Evolutionary conservation across 2,329 filamentous ascomycete genomes (phyloP).

Genomic region (Nemania bipapillata): DNA sequence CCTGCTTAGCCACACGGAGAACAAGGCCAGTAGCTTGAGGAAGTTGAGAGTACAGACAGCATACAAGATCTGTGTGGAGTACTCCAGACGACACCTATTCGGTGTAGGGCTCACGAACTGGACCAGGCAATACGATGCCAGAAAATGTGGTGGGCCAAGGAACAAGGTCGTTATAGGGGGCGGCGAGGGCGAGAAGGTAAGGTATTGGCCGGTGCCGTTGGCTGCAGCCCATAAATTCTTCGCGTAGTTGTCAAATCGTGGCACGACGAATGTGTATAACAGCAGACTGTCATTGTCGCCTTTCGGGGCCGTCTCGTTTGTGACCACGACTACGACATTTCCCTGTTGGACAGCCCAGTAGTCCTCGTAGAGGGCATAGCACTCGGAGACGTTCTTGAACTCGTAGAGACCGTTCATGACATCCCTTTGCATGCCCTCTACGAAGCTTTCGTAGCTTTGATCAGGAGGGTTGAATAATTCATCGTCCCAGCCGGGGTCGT

Average conservation of each 20-base stretch:
- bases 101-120: slow-evolving; percentile 21
- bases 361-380: slow-evolving; percentile 39
- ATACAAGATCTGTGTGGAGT: slow-evolving; percentile 43
- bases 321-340: slow-evolving; percentile 39
- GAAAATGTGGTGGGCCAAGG: slow-evolving; percentile 42
- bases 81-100: slow-evolving; percentile 43
- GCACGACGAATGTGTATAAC: slow-evolving; percentile 37
- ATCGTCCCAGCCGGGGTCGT: slow-evolving; percentile 35
- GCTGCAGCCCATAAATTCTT: slow-evolving; percentile 47
- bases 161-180: slow-evolving; percentile 37
- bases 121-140: slow-evolving; percentile 45
- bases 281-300: slow-evolving; percentile 35
- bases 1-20: slow-evolving; percentile 36
- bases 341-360: slow-evolving; percentile 39
- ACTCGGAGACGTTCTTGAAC: slow-evolving; percentile 30
- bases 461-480: slow-evolving; percentile 21
- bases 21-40: slow-evolving; percentile 39
- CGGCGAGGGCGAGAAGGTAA: slow-evolving; percentile 9
- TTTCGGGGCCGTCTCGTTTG: slow-evolving; percentile 29
- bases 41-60: slow-evolving; percentile 41
- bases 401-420: slow-evolving; percentile 31
- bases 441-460: slow-evolving; percentile 25
- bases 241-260: slow-evolving; percentile 41
- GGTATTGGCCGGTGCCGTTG: slow-evolving; percentile 37
- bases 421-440: slow-evolving; percentile 35